These are phyloP conservation scores for Poterioochromonas sp. DNA, from an alignment of 352 stramenopile species.

Conservation along the genomic window DNA sequence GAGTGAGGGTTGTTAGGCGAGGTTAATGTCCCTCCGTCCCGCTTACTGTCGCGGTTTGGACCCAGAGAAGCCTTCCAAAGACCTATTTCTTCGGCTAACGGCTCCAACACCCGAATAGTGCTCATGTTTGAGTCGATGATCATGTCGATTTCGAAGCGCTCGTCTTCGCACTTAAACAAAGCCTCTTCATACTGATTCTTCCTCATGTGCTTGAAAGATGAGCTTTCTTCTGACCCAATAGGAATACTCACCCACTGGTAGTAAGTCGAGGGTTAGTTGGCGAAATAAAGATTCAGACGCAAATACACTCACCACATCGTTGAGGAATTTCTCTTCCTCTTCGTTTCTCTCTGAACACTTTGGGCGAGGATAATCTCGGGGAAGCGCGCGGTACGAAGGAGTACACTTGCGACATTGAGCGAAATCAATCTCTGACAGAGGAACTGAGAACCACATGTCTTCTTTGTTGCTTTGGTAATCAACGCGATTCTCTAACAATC, in stretches of 20 bases:
- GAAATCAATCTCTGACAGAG: constrained; percentile 75
- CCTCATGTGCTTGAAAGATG: constrained; percentile 90
- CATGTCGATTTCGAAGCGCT: constrained; percentile 91
- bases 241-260: constrained; percentile 89
- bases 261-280: too few relatives aligned
- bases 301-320: constrained; percentile 46
- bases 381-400: constrained; percentile 91
- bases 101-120: constrained; percentile 86
- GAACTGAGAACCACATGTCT: constrained; percentile 79
- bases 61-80: too few relatives aligned
- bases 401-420: constrained; percentile 75
- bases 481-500: constrained; percentile 37
- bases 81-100: constrained; percentile 86
- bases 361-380: constrained; percentile 90
- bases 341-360: constrained; percentile 83
- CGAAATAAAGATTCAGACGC: neutral
- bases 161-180: constrained; percentile 95
- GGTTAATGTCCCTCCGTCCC: too few relatives aligned
- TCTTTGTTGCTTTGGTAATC: constrained; percentile 42
- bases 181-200: constrained; percentile 98
- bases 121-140: constrained; percentile 90
- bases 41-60: too few relatives aligned
- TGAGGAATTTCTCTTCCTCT: constrained; percentile 51
- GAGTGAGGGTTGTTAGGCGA: too few relatives aligned
- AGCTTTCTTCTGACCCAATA: constrained; percentile 92